Evolutionary conservation across 768 basidiomycete species (phyloP), one percentile per base, ranked within the genome.

Genomic region (Strobilomyces dryophilus): DNA sequence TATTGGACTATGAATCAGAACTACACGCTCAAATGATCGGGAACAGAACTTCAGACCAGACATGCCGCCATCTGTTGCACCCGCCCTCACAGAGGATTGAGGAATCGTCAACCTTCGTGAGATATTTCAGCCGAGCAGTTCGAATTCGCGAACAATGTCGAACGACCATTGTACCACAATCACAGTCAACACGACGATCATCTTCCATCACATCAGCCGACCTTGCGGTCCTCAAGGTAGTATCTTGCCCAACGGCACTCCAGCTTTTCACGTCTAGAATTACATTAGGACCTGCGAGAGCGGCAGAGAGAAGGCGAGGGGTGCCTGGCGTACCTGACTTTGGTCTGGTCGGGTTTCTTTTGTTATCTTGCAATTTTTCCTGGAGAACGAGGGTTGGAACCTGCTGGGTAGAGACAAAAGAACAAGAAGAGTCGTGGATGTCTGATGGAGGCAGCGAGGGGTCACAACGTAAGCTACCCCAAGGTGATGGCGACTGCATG

Each of bases 21-120:
- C 5, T 37, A 45, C 26, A 20, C 20, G 7, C 17, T 34, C 37
- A 17, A 14, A 21, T 21, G 5, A 45, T n/a, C 12, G 32, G 20
- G 10, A 42, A 31, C 18, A 21, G 8, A 46, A 46, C 27, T 52
- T 63, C 79, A 49, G 50, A 89, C 89, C 89, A 92, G 40, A 83
- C 60, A 65, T 92, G 90, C 63, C 79, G 85, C 88, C 88, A 90
- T 52, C 73, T 78, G 17, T 73, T 73, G 67, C 90, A 91, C n/a
- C 76, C 80, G 9, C 82, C 83, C 54, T 91, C 87, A 61, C 89
- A 92, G 51, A 80, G 76, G 51, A 81, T 77, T 27, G 59, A 62
- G 21, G 78, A 74, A 56, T 85, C 85, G 27, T 84, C 82, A 15
- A 74, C 61, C 86, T 89, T 41, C 20, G 45, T 18, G 14, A 39